phyloP scores from a whole-genome alignment of 225 moss, liverwort and hornwort genomes.

The Polytrichum commune region DNA sequence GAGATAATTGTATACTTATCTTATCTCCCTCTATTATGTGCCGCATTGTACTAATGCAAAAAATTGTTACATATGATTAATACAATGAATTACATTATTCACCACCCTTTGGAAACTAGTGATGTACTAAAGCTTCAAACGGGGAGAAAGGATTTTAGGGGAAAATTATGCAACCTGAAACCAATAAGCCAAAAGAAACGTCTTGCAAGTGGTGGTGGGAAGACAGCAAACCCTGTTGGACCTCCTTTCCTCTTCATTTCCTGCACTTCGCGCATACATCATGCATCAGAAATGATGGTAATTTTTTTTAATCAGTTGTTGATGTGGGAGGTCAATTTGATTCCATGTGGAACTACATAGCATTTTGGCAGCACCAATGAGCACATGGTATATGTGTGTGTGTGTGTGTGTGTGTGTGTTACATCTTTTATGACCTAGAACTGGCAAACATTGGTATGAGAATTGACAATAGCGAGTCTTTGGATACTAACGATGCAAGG shows the following conservation, averaged over 20 bases:
- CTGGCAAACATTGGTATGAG: no score
- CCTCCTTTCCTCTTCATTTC: conserved; percentile 86
- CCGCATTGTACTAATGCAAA: not conserved
- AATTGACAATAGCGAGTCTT: no score
- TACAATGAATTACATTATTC: not conserved
- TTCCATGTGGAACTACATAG: no score
- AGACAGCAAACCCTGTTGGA: conserved; percentile 91
- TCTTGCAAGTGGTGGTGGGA: conserved; percentile 82
- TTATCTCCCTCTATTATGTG: not conserved
- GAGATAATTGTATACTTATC: not conserved
- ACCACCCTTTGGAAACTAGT: no score
- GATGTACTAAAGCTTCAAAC: not conserved
- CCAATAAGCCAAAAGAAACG: conserved; percentile 98
- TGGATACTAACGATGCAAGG: no score
- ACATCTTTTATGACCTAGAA: no score
- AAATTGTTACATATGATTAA: not conserved
- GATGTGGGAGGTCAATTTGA: no score
- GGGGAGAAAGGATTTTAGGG: not conserved
- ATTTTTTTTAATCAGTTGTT: no score
- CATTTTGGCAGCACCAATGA: no score
- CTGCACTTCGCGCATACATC: conserved; percentile 30
- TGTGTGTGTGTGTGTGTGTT: no score
- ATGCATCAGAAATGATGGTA: no score
- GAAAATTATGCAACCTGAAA: conserved; percentile 54
- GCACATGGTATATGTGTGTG: no score